A percentile compares a stretch with the other conserved stretches of the same genome.
phyloP scores from a whole-genome alignment of 2,329 filamentous ascomycete genomes.

The Pseudogymnoascus sp. region DNA sequence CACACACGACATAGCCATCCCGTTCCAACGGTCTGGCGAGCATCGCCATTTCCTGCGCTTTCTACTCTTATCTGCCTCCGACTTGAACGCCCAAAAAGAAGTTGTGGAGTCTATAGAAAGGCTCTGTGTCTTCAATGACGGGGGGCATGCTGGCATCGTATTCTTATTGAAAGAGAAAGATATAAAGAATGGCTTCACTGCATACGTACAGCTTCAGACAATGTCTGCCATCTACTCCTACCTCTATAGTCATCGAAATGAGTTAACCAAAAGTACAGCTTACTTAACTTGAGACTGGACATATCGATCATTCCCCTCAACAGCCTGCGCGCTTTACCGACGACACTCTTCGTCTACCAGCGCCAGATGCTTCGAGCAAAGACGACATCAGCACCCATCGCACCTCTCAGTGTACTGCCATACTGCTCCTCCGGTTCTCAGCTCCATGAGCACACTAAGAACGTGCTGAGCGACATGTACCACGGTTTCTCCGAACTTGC shows the following conservation, averaged over 20 bases:
- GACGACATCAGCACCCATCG: not conserved
- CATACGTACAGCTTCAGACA: constrained; percentile 26
- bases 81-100: constrained; percentile 14
- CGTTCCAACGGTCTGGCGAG: constrained; percentile 14
- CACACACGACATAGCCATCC: constrained; percentile 26
- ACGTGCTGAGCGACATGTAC: constrained; percentile 28
- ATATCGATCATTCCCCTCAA: constrained; percentile 26
- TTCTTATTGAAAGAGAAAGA: constrained; percentile 25
- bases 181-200: constrained; percentile 19
- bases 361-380: constrained; percentile 18
- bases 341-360: constrained; percentile 23
- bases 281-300: constrained; percentile 21
- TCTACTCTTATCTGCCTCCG: constrained; percentile 24
- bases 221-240: constrained; percentile 17
- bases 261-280: constrained; percentile 17
- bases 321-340: constrained; percentile 18
- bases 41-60: constrained; percentile 19
- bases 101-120: constrained; percentile 25
- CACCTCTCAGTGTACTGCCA: constrained; percentile 22
- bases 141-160: constrained; percentile 25
- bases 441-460: constrained; percentile 26
- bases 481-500: constrained; percentile 23
- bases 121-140: constrained; percentile 26
- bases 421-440: constrained; percentile 23
- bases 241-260: not conserved